Base-by-base conservation (phyloP, 2,329 filamentous ascomycete genomes). In the Penicillium sp. region DNA sequence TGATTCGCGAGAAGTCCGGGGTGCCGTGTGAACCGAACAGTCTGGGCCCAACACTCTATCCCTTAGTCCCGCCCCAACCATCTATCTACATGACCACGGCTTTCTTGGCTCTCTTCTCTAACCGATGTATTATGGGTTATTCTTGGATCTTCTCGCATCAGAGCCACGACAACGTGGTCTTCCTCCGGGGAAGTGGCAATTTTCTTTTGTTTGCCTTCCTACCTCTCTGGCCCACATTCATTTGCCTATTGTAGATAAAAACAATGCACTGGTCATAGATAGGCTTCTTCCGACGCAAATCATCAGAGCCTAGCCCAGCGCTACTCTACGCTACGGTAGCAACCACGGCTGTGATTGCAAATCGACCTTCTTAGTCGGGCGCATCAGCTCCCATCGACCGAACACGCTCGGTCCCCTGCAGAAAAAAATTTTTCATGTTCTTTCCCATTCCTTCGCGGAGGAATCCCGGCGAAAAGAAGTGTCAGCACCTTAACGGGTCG, bases 121-220 rank as follows among this genome's bases (percentile, higher is more conserved):
- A 9, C 41, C 39, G 37, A 42, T 40, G 30, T 41, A 21, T 52
- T 45, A 44, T 27, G 10, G 10, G 10, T 27, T 27, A 6, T 27
- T 27, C 5, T 17, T 40, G 13, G 24, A 24, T 26, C 26, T 48
- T 47, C 44, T 51, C 46, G 37, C 42, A 46, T 44, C 40, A 18
- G 7, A 41, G 30, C 39, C 24, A 49, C 34, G 7, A 47, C 32
- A 55, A 57, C 46, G 51, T 60, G 55, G 55, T 39, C 45, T n/a
- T 43, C 36, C 40, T 61, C 58, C 42, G 59, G 59, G 59, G 59
- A 60, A 60, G 58, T 57, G 59, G 59, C 53, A 41, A 60, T 48
- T 37, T 55, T 52, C 43, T 41, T 55, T 48, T 46, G n/a, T n/a
- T n/a, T n/a, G n/a, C n/a, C n/a, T n/a, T n/a, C n/a, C n/a, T 10